Percentiles rank a stretch among this genome's conserved stretches.
phyloP scores from a whole-genome alignment of 805 yeast species.

The Lachancea cidri region DNA sequence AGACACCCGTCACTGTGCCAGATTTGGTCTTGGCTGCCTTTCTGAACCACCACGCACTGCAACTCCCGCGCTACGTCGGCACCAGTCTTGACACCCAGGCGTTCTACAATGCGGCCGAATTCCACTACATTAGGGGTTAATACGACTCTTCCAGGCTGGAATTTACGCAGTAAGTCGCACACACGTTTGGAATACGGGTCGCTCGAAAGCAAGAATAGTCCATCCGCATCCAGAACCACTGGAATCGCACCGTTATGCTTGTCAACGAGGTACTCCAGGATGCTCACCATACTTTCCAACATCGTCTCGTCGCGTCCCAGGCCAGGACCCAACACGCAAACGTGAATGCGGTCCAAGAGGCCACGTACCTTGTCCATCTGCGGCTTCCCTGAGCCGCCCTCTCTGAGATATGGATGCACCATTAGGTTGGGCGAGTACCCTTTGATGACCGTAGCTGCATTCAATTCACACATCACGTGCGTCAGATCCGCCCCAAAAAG shows the following conservation, averaged over 20 bases:
- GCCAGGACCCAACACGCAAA: conserved; percentile 89
- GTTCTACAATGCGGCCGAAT: conserved; percentile 60
- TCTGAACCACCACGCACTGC: conserved; percentile 44
- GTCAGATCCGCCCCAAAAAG: conserved; percentile 83
- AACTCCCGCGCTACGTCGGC: conserved; percentile 20
- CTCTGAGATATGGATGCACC: conserved; percentile 89
- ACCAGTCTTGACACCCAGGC: conserved; percentile 36
- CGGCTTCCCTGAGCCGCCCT: conserved; percentile 31
- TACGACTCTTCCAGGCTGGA: conserved; percentile 54
- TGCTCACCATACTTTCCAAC: conserved; percentile 52
- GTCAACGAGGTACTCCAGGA: conserved; percentile 43
- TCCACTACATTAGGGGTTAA: conserved; percentile 90
- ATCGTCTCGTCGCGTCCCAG: conserved; percentile 76
- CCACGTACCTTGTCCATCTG: conserved; percentile 52
- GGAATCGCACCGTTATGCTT: conserved; percentile 57
- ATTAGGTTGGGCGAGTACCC: conserved; percentile 86
- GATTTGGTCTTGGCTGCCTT: conserved; percentile 64
- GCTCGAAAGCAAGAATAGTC: conserved; percentile 59
- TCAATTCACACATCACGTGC: conserved; percentile 79
- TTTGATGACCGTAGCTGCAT: conserved; percentile 78
- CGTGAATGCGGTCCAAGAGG: conserved; percentile 65
- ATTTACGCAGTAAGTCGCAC: conserved; percentile 37
- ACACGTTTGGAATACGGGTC: conserved; percentile 24
- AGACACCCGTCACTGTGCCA: conserved; percentile 38
- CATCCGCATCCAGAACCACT: conserved; percentile 87